Base-by-base conservation (phyloP, 2,329 filamentous ascomycete genomes). In the Xylariales sp. region DNA sequence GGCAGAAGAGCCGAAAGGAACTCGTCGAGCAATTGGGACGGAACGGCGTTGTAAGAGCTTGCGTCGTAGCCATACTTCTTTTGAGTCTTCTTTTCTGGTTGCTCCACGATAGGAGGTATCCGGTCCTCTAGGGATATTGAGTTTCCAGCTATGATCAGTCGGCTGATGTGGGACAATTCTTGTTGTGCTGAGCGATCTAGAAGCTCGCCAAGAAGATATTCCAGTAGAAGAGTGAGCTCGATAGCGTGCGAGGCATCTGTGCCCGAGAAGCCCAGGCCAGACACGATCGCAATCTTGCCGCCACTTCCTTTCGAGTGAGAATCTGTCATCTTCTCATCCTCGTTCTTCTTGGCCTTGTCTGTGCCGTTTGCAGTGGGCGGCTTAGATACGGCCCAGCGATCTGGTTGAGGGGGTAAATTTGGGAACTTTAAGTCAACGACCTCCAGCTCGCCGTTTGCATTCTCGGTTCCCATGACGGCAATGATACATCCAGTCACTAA, bases 31-130 rank as follows among this genome's bases (percentile, higher is more conserved):
- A 87, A 82, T 43, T 85, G 80, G 3, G 88, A 89, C 1, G 93
- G 93, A 1, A 85, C 72, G 2, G 91, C 74, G 58, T 98, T 95
- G 70, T 96, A 98, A 1, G 85, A 66, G 41, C 84, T 82, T 43
- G 87, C 81, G 62, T 98, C 93, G 67, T 97, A 97, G 46, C 93
- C 91, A 65, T 96, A 97, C 60, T 94, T 95, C 62, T 88, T 95
- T 38, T 73, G 65, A 2, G 56, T 52, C 46, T 67, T 71, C 57
- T 73, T 80, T 52, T 73, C 65, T 33, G 53, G 50, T 1, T 55
- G 51, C 57, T 72, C 59, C 45, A 72, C 58, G 46, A 66, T 58
- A 3, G 53, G 36, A n/a, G 20, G 36, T 28, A 58, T 56, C 31
- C 59, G 60, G 27, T 60, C 54, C n/a, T 61, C 61, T 3, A 62